These are phyloP conservation scores for Begonia fuchsioides DNA, from an alignment of 306 rosid species.

Conservation along the genomic window DNA sequence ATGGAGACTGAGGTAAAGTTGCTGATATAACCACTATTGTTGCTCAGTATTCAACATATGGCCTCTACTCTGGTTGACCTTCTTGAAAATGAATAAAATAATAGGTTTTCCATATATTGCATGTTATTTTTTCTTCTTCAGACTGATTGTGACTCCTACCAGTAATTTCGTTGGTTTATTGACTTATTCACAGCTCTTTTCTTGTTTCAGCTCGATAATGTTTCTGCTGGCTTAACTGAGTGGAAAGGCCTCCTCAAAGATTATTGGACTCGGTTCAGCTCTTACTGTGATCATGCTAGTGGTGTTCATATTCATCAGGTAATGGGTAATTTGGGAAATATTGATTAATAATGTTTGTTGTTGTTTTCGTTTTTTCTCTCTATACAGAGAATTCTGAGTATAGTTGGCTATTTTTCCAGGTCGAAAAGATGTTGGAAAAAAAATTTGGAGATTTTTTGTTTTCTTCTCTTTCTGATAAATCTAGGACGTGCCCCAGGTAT, in stretches of 20 bases:
- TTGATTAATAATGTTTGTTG: neutral
- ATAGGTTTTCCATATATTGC: neutral
- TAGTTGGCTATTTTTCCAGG: constrained; percentile 32
- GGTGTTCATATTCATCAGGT: constrained; percentile 87
- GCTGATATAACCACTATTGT: neutral
- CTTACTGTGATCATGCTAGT: constrained; percentile 56
- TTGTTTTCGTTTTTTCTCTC: constrained; percentile 6
- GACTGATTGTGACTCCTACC: neutral
- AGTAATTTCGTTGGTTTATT: constrained; percentile 2
- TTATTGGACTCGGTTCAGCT: constrained; percentile 87
- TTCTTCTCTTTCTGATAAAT: constrained; percentile 46
- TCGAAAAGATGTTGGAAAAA: constrained; percentile 94
- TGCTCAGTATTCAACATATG: neutral
- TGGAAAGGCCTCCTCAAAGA: constrained; percentile 97
- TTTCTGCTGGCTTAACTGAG: constrained; percentile 87
- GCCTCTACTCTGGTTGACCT: too few relatives aligned
- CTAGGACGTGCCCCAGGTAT: constrained; percentile 80
- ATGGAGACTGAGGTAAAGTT: constrained; percentile 86
- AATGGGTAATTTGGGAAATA: neutral
- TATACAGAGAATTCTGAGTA: too few relatives aligned
- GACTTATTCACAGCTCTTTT: constrained; percentile 1
- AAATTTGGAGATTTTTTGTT: constrained; percentile 61
- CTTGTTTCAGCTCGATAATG: constrained; percentile 80
- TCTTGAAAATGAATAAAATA: too few relatives aligned
- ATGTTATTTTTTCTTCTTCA: too few relatives aligned